Evolutionary conservation across 257 asterid species (phyloP).

Genomic region (Thymus quinquecostatus): DNA sequence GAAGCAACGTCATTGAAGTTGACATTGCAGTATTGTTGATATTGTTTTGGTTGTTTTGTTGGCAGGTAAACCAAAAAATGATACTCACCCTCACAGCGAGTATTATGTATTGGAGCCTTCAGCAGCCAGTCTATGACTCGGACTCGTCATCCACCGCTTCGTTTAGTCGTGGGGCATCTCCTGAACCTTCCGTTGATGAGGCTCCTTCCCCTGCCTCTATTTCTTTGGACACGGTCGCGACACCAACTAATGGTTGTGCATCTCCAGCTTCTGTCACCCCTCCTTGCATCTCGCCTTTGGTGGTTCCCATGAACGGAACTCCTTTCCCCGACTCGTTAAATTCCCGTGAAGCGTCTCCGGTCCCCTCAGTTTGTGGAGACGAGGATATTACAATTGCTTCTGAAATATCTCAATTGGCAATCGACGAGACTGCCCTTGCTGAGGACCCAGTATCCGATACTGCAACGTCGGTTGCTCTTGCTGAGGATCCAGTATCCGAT

Average conservation of each 20-base stretch:
- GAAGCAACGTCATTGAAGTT: background rate
- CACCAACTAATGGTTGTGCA: slow-evolving; percentile 46
- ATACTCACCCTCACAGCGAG: slow-evolving; percentile 92
- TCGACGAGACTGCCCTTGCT: slow-evolving; percentile 39
- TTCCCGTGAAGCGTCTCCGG: slow-evolving; percentile 48
- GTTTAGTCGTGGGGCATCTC: slow-evolving; percentile 50
- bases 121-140: slow-evolving; percentile 69
- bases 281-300: slow-evolving; percentile 44
- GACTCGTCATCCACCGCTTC: slow-evolving; percentile 63
- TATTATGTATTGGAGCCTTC: slow-evolving; percentile 96
- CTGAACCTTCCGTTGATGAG: slow-evolving; percentile 42
- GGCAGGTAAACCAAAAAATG: slow-evolving; percentile 97
- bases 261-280: slow-evolving; percentile 46
- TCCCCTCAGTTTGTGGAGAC: slow-evolving; percentile 55
- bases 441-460: too few relatives aligned
- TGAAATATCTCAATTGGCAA: slow-evolving; percentile 51
- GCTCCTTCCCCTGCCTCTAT: slow-evolving; percentile 44
- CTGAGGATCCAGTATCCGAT: too few relatives aligned
- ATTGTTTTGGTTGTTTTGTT: slow-evolving; percentile 25
- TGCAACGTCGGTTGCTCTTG: slow-evolving; percentile 28
- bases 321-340: slow-evolving; percentile 36
- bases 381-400: slow-evolving; percentile 51
- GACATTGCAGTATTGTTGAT: background rate
- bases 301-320: slow-evolving; percentile 41
- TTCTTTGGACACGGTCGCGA: slow-evolving; percentile 42